Evolutionary conservation across 1,139 yeast species (phyloP).

Genomic region (Nakaseomyces kungkrabaensis): DNA sequence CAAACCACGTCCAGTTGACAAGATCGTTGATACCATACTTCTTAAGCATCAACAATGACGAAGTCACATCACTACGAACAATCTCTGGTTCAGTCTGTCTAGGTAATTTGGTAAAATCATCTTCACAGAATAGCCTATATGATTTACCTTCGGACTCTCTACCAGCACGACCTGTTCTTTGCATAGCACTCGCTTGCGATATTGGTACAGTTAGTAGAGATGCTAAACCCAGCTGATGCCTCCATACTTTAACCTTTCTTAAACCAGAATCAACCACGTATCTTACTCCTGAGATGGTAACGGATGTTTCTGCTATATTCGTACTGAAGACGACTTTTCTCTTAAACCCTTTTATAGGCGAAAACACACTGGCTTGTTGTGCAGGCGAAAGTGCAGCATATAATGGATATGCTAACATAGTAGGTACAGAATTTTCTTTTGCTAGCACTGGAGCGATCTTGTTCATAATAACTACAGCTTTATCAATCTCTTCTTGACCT

Average conservation of each 20-base stretch:
- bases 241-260: slow-evolving; percentile 88
- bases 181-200: slow-evolving; percentile 89
- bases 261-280: slow-evolving; percentile 90
- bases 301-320: slow-evolving; percentile 94
- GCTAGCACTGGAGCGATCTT: slow-evolving; percentile 59
- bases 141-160: slow-evolving; percentile 92
- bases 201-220: slow-evolving; percentile 85
- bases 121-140: slow-evolving; percentile 71
- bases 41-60: slow-evolving; percentile 77
- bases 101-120: slow-evolving; percentile 51
- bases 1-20: slow-evolving; percentile 84
- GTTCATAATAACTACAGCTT: slow-evolving; percentile 54
- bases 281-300: slow-evolving; percentile 91
- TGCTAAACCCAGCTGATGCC: slow-evolving; percentile 83
- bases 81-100: slow-evolving; percentile 89
- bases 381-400: slow-evolving; percentile 88
- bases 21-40: slow-evolving; percentile 76
- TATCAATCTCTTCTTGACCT: slow-evolving; percentile 96
- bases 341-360: slow-evolving; percentile 39
- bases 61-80: slow-evolving; percentile 71
- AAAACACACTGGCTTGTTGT: slow-evolving; percentile 71
- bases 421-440: slow-evolving; percentile 51
- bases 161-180: slow-evolving; percentile 97
- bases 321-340: slow-evolving; percentile 87
- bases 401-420: slow-evolving; percentile 67